Conservation (phyloP, 2,329 filamentous ascomycete genomes). For the Akanthomyces dipterigenus region DNA sequence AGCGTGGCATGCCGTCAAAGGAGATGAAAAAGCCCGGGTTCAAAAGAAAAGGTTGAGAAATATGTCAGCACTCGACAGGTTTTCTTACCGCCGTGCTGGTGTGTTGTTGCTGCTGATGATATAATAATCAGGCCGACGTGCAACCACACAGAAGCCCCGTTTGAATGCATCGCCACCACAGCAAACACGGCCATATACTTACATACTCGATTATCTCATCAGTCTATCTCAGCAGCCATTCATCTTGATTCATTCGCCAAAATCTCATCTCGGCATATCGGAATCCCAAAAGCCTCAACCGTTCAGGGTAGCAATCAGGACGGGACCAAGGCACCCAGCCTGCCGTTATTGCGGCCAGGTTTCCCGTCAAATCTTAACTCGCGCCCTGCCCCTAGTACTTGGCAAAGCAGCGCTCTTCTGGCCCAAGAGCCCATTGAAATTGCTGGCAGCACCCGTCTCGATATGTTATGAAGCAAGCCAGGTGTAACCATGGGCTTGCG, state of each 20-base stretch:
- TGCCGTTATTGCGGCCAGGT: background rate
- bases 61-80: too few relatives aligned
- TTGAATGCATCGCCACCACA: background rate
- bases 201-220: too few relatives aligned
- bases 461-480: too few relatives aligned
- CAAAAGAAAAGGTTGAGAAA: background rate
- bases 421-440: too few relatives aligned
- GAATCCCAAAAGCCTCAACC: background rate
- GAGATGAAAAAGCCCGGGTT: background rate
- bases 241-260: too few relatives aligned
- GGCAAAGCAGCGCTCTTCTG: too few relatives aligned
- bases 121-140: too few relatives aligned
- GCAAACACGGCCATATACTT: too few relatives aligned
- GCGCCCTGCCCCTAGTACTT: background rate
- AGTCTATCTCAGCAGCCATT: too few relatives aligned
- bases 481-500: too few relatives aligned
- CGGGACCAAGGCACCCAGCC: background rate
- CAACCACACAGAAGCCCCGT: background rate
- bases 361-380: background rate
- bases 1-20: background rate
- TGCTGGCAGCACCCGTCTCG: background rate
- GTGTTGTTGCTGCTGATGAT: too few relatives aligned
- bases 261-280: background rate
- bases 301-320: background rate
- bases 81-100: too few relatives aligned